phyloP scores from a whole-genome alignment of 371 early-diverging fungal species.

The Rhizopus sp. region DNA sequence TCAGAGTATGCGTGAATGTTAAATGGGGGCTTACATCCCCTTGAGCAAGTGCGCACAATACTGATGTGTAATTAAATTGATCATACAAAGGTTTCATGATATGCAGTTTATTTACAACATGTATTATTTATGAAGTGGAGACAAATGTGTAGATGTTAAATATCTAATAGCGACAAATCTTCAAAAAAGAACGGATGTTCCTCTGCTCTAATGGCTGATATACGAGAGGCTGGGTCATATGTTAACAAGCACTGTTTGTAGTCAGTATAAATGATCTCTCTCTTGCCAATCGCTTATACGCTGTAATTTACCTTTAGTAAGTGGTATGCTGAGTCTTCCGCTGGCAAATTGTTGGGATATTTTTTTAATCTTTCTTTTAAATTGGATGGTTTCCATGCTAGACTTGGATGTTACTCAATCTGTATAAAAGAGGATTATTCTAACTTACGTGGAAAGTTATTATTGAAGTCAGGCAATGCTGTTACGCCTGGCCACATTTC shows the following conservation, averaged over 20 bases:
- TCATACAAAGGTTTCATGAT: too few species aligned
- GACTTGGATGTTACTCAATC: not conserved
- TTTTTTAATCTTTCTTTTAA: slow-evolving; percentile 8
- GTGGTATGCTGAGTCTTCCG: slow-evolving; percentile 18
- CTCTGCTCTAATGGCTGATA: slow-evolving; percentile 31
- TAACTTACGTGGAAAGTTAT: slow-evolving; percentile 25
- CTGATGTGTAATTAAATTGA: too few species aligned
- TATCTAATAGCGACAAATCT: slow-evolving; percentile 17
- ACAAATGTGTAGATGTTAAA: not conserved
- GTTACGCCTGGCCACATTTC: slow-evolving; percentile 89
- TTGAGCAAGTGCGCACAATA: too few species aligned
- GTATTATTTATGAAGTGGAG: too few species aligned
- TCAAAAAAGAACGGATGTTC: slow-evolving; percentile 29
- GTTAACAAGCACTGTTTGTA: slow-evolving; percentile 23
- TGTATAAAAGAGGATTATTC: not conserved
- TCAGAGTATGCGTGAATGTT: too few species aligned
- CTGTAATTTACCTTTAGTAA: slow-evolving; percentile 20
- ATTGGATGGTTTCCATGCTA: slow-evolving; percentile 28
- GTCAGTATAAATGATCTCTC: not conserved
- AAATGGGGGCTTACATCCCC: not conserved
- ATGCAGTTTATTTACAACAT: too few species aligned
- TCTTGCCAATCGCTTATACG: not conserved
- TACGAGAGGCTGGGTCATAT: slow-evolving; percentile 31
- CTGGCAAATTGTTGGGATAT: slow-evolving; percentile 4
- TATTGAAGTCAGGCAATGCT: slow-evolving; percentile 56